phyloP scores from a whole-genome alignment of 768 basidiomycete species.

The Amanita polypyramis region DNA sequence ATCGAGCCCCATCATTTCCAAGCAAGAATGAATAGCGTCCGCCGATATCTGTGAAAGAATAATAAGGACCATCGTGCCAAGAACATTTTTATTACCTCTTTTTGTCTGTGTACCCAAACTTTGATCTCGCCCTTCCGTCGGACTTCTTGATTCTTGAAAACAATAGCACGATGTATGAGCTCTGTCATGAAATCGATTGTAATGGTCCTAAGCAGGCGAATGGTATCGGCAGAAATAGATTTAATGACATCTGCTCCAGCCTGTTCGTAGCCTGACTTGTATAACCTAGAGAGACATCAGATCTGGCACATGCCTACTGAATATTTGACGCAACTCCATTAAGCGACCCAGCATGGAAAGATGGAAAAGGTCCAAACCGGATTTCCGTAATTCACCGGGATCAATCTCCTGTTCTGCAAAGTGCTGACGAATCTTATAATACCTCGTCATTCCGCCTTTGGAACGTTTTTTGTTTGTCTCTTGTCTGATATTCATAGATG shows the following conservation, averaged over 20 bases:
- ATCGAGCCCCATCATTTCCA: conserved; percentile 34
- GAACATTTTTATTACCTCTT: conserved; percentile 24
- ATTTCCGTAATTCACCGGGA: conserved; percentile 26
- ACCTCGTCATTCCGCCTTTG: conserved; percentile 30
- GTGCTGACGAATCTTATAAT: conserved; percentile 30
- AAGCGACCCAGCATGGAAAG: conserved; percentile 26
- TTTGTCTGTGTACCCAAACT: conserved; percentile 42
- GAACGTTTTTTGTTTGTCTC: background rate
- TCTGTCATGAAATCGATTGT: conserved; percentile 42
- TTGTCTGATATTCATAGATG: background rate
- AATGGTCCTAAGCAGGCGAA: conserved; percentile 34
- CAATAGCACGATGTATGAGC: conserved; percentile 38
- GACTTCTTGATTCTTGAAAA: conserved; percentile 48
- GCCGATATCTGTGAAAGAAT: conserved; percentile 30
- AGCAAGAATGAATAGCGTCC: conserved; percentile 35
- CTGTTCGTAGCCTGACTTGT: conserved; percentile 14
- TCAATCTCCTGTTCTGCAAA: conserved; percentile 37
- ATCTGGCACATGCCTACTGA: background rate
- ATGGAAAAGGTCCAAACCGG: conserved; percentile 41
- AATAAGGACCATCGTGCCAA: background rate
- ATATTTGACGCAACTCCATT: conserved; percentile 24
- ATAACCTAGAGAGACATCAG: conserved; percentile 11
- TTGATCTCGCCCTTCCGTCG: conserved; percentile 47
- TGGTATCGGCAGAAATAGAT: conserved; percentile 37
- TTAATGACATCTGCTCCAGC: conserved; percentile 16